Conservation (phyloP, 352 stramenopile genomes). For the Pythium myriotylum region DNA sequence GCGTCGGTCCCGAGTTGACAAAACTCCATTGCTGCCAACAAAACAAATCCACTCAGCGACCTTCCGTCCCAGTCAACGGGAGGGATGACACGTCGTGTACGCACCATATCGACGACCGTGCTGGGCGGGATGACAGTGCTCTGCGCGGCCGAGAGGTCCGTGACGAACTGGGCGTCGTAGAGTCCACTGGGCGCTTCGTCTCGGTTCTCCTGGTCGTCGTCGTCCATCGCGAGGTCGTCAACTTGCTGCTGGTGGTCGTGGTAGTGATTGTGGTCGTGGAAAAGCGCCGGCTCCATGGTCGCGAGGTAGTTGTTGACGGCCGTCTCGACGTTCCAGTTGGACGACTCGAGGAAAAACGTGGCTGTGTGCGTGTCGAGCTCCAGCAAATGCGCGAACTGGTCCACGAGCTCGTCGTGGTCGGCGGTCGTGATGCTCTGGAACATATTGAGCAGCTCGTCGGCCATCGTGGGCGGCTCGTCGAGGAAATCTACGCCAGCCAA, state of each 20-base stretch:
- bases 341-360: slow-evolving; percentile 86
- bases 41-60: too few relatives aligned
- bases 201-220: slow-evolving; percentile 24
- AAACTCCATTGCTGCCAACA: slow-evolving; percentile 70
- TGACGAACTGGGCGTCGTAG: slow-evolving; percentile 63
- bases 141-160: slow-evolving; percentile 64
- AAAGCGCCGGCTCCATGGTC: slow-evolving; percentile 55
- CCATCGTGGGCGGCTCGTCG: slow-evolving; percentile 37
- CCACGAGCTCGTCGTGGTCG: slow-evolving; percentile 83
- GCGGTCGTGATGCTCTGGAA: slow-evolving; percentile 88
- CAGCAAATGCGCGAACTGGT: slow-evolving; percentile 81
- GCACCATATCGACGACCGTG: slow-evolving; percentile 62
- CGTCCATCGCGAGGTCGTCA: slow-evolving; percentile 66
- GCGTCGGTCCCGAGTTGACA: slow-evolving; percentile 57
- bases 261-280: too few relatives aligned
- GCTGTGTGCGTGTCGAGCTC: slow-evolving; percentile 69
- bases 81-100: too few relatives aligned
- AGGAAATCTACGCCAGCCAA: not conserved
- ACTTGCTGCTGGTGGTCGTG: slow-evolving; percentile 17
- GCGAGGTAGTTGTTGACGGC: slow-evolving; percentile 82
- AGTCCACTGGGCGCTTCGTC: slow-evolving; percentile 12
- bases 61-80: too few relatives aligned
- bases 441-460: slow-evolving; percentile 84
- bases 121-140: slow-evolving; percentile 54
- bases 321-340: slow-evolving; percentile 89